A percentile compares a stretch with the other conserved stretches of the same genome.
phyloP scores from a whole-genome alignment of 352 stramenopile species.

The Phytophthora litchii region DNA sequence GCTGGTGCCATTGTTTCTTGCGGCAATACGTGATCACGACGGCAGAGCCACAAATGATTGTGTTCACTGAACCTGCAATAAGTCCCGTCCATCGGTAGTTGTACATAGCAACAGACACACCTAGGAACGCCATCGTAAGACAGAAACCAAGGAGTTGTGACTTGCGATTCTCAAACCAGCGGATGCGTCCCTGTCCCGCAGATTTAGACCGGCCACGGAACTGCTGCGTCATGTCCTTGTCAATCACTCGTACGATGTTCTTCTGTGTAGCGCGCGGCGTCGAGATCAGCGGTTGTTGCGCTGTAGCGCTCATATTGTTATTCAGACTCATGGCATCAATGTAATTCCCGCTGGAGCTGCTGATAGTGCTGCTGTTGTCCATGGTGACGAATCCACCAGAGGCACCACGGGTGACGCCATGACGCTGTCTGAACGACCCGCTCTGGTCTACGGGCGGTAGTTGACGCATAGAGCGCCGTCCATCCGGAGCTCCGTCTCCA shows the following conservation, averaged over 20 bases:
- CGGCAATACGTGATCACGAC: conserved; percentile 88
- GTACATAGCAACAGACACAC: conserved; percentile 87
- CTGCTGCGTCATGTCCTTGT: conserved; percentile 90
- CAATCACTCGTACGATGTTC: conserved; percentile 89
- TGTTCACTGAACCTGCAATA: conserved; percentile 88
- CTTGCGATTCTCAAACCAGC: conserved; percentile 91
- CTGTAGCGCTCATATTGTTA: conserved; percentile 50
- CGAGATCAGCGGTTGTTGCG: conserved; percentile 71
- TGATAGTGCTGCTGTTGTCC: conserved; percentile 57
- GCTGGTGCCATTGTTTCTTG: conserved; percentile 90
- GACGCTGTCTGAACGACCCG: conserved; percentile 37
- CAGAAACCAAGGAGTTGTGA: conserved; percentile 86
- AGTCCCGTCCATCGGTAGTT: conserved; percentile 88
- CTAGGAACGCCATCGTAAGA: conserved; percentile 86
- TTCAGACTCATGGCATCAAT: conserved; percentile 40
- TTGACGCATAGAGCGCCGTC: conserved; percentile 42
- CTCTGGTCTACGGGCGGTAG: conserved; percentile 41
- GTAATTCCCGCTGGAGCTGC: conserved; percentile 45
- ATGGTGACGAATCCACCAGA: conserved; percentile 47
- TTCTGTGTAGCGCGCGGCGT: conserved; percentile 62
- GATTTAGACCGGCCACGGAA: conserved; percentile 82
- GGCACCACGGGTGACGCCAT: conserved; percentile 29
- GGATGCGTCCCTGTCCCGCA: conserved; percentile 71
- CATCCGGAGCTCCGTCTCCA: conserved; percentile 30
- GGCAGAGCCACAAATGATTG: conserved; percentile 85